Evolutionary conservation across 352 stramenopile species (phyloP).

Genomic region (Globisporangium echinulatum): DNA sequence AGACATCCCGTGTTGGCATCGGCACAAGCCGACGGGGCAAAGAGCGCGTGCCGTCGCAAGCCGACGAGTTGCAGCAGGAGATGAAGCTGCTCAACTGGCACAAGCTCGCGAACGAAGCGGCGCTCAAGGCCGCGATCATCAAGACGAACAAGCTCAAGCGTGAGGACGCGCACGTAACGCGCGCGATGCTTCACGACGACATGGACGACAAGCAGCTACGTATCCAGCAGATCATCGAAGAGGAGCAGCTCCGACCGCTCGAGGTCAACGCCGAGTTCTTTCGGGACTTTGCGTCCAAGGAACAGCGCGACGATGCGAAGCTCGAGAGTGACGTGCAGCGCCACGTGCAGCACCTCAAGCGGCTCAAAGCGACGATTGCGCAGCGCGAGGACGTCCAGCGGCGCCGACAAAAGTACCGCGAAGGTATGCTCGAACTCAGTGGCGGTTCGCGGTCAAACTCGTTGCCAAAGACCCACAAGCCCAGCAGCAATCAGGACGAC

Average conservation of each 20-base stretch:
- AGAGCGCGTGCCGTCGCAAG: conserved; percentile 27
- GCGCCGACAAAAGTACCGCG: conserved; percentile 52
- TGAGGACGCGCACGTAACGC: conserved; percentile 52
- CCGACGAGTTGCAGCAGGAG: conserved; percentile 87
- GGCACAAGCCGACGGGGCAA: conserved; percentile 6
- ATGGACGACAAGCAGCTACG: conserved; percentile 78
- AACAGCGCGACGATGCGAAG: conserved; percentile 51
- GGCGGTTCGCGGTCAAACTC: conserved; percentile 20
- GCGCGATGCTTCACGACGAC: conserved; percentile 43
- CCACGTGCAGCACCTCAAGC: conserved; percentile 83
- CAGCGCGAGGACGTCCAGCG: conserved; percentile 58
- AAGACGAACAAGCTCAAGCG: conserved; percentile 85
- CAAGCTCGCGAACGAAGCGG: conserved; percentile 92
- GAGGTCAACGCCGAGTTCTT: conserved; percentile 88
- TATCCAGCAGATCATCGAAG: conserved; percentile 89
- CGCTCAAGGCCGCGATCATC: conserved; percentile 88
- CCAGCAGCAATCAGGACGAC: conserved; percentile 39
- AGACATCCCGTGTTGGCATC: conserved; percentile 3
- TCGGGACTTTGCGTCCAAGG: conserved; percentile 69
- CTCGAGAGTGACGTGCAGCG: conserved; percentile 84
- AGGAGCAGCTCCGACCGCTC: conserved; percentile 89
- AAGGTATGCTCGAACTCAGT: conserved; percentile 54
- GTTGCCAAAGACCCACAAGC: conserved; percentile 17
- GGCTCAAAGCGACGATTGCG: conserved; percentile 61
- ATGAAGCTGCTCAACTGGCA: conserved; percentile 94